Conservation (phyloP, 2,329 filamentous ascomycete species). For the Cladosporium sp. region DNA sequence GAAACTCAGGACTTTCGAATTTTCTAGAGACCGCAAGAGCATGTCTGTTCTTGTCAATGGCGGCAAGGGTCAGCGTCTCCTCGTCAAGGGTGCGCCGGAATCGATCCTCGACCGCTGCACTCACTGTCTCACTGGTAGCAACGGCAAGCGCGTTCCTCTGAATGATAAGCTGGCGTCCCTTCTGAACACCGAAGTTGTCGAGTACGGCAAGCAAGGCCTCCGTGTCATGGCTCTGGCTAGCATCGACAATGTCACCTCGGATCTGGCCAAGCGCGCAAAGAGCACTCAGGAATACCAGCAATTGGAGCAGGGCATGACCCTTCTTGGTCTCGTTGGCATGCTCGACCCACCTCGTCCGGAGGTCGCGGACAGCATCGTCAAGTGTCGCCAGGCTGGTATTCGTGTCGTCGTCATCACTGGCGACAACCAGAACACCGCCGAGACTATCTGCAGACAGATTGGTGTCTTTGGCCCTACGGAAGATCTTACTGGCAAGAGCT, state of each 20-base stretch:
- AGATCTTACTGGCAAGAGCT: slow-evolving; percentile 85
- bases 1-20: slow-evolving; percentile 84
- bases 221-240: slow-evolving; percentile 91
- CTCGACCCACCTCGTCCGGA: slow-evolving; percentile 92
- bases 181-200: slow-evolving; percentile 71
- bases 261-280: slow-evolving; percentile 65
- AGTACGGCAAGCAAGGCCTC: slow-evolving; percentile 86
- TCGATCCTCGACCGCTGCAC: slow-evolving; percentile 90
- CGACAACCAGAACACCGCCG: slow-evolving; percentile 95
- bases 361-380: slow-evolving; percentile 74
- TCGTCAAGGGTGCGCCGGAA: slow-evolving; percentile 96
- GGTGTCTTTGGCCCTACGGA: slow-evolving; percentile 81
- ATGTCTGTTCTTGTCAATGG: slow-evolving; percentile 90
- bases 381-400: slow-evolving; percentile 90
- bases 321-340: slow-evolving; percentile 93
- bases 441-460: slow-evolving; percentile 96
- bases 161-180: slow-evolving; percentile 62
- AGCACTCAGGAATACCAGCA: slow-evolving; percentile 76
- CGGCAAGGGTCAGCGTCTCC: slow-evolving; percentile 65
- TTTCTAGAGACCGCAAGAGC: slow-evolving; percentile 95
- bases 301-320: slow-evolving; percentile 88
- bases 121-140: slow-evolving; percentile 67
- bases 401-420: slow-evolving; percentile 97
- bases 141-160: slow-evolving; percentile 71
- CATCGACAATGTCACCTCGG: slow-evolving; percentile 65